These are phyloP conservation scores for Suillus americanus DNA, from an alignment of 768 basidiomycete species.

Conservation along the genomic window DNA sequence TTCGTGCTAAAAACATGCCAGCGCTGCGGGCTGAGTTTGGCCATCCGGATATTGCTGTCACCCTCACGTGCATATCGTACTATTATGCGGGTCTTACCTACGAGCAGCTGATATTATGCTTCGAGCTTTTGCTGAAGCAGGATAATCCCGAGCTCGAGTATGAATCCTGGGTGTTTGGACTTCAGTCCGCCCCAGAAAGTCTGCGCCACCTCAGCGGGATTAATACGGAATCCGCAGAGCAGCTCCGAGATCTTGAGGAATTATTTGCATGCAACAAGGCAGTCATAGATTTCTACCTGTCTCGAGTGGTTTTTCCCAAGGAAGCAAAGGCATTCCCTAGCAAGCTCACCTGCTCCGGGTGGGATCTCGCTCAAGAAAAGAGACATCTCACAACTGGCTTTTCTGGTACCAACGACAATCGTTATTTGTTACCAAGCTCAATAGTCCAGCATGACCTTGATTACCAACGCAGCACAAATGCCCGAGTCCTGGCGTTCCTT, in stretches of 20 bases:
- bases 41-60: constrained; percentile 36
- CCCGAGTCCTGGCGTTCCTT: constrained; percentile 34
- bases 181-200: constrained; percentile 17
- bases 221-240: constrained; percentile 30
- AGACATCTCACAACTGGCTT: constrained; percentile 26
- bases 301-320: constrained; percentile 37
- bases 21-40: constrained; percentile 38
- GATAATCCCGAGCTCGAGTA: constrained; percentile 36
- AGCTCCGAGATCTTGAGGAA: constrained; percentile 26
- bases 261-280: constrained; percentile 28
- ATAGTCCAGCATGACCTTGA: constrained; percentile 30
- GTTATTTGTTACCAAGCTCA: constrained; percentile 37
- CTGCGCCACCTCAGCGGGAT: constrained; percentile 19
- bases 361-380: constrained; percentile 37
- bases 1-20: constrained; percentile 39
- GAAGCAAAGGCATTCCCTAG: constrained; percentile 36
- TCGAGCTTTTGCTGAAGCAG: constrained; percentile 26
- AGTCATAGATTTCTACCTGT: constrained; percentile 37
- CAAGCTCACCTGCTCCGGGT: constrained; percentile 35
- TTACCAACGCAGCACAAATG: constrained; percentile 44
- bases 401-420: constrained; percentile 41
- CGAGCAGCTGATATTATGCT: constrained; percentile 29
- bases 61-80: constrained; percentile 37
- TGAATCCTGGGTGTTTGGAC: constrained; percentile 27
- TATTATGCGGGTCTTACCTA: constrained; percentile 35